phyloP scores from a whole-genome alignment of 148 eudicot species.

The Vaccinium corymbosum region DNA sequence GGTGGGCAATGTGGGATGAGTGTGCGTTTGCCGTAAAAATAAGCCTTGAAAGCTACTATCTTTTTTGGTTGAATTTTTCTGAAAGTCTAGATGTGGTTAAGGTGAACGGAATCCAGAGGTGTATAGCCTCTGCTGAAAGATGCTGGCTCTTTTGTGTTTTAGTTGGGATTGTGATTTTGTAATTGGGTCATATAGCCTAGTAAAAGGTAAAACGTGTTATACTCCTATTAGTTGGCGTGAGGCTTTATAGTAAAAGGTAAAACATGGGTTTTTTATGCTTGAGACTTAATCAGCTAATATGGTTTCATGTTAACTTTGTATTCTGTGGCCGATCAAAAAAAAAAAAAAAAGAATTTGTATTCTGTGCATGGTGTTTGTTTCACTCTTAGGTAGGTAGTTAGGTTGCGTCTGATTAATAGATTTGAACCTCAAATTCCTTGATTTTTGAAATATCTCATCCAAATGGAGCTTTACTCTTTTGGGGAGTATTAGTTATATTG shows the following conservation, averaged over 20 bases:
- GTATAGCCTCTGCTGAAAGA: neutral
- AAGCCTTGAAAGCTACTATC: neutral
- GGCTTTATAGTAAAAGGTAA: neutral
- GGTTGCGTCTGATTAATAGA: neutral
- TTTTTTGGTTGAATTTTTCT: neutral
- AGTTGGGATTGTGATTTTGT: neutral
- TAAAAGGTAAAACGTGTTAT: neutral
- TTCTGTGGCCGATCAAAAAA: no score
- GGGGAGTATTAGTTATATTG: neutral
- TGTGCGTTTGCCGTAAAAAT: neutral
- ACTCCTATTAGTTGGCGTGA: neutral
- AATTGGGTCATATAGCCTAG: neutral
- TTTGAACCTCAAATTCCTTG: neutral
- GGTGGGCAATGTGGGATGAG: neutral
- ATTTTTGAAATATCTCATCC: neutral
- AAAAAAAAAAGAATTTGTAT: no score
- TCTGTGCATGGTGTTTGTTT: neutral
- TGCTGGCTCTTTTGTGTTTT: neutral
- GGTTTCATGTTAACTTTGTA: neutral
- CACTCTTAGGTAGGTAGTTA: no score
- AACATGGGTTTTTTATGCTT: neutral
- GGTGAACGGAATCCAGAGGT: neutral
- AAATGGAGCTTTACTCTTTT: neutral
- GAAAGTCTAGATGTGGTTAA: neutral
- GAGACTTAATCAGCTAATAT: neutral